A percentile compares a stretch with the other conserved stretches of the same genome.
Evolutionary conservation across 1,284 basidiomycete species (phyloP).

Genomic region (Fomitopsis betulina): DNA sequence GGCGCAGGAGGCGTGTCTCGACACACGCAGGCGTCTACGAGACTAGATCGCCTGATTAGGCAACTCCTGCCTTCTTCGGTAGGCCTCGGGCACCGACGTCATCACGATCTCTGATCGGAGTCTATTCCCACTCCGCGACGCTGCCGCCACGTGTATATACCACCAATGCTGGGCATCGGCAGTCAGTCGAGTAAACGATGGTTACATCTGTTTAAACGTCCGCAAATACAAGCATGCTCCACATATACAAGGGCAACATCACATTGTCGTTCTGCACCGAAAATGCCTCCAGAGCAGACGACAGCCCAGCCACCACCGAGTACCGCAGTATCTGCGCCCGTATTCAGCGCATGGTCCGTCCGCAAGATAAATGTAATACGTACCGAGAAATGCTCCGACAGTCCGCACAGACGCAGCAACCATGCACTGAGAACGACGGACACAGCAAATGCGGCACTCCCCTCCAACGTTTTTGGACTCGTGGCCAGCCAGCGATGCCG

Average conservation of each 20-base stretch:
- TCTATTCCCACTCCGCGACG: not conserved
- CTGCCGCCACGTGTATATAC: not conserved
- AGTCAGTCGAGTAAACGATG: not conserved
- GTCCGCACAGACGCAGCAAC: conserved; percentile 65
- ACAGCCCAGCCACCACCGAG: conserved; percentile 51
- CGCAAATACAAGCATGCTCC: conserved; percentile 67
- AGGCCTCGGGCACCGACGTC: not conserved
- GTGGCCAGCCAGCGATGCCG: conserved; percentile 78
- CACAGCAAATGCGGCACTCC: conserved; percentile 76
- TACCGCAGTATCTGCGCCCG: conserved; percentile 46
- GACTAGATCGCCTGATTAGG: conserved; percentile 2
- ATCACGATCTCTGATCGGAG: conserved; percentile 5
- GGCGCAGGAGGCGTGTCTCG: not conserved
- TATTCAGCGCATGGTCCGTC: conserved; percentile 2
- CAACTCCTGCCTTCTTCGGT: not conserved
- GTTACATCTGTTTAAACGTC: conserved; percentile 29
- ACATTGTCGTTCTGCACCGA: conserved; percentile 95
- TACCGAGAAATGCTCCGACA: conserved; percentile 74
- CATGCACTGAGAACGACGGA: conserved; percentile 72
- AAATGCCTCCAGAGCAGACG: conserved; percentile 79
- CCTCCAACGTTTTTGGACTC: conserved; percentile 89
- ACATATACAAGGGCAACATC: conserved; percentile 85
- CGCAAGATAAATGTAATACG: conserved; percentile 10
- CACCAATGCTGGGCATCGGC: not conserved
- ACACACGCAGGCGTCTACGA: not conserved